Base-by-base conservation (phyloP, 2,329 filamentous ascomycete species). In the Neofusicoccum parvum region DNA sequence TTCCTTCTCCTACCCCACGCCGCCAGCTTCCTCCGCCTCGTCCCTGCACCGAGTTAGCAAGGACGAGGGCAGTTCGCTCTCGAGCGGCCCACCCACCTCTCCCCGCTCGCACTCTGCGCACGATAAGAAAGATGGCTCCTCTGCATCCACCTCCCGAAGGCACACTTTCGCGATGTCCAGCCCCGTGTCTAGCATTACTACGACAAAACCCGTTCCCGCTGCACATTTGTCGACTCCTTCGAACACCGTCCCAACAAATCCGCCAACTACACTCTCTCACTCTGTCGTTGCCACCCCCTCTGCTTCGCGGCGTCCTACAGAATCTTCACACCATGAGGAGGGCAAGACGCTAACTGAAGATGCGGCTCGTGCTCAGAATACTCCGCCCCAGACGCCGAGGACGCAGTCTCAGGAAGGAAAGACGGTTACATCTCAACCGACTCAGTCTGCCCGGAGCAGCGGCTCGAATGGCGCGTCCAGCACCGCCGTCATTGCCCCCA, bases 281-380 rank as follows among this genome's bases (percentile, higher is more conserved):
- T 79, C 81, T 67, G 76, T 78, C 72, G 75, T 79, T 74, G 78
- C 78, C 78, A 79, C 80, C 75, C 80, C 79, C 76, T 76, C 78
- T 70, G 74, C 77, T 70, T 80, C 78, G 69, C 74, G 76, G 75
- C 76, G 78, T 79, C 75, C 78, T 70, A 78, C 79, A 74, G 73
- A 86, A 76, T 89, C 86, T 80, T 85, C 86, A 78, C 87, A 88
- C 76, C 82, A 87, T 83, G 84, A 86, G 80, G 85, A 87, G 82
- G 85, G 90, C 79, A 91, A 87, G 84, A 90, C 90, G 91, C 94
- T 97, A 92, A 97, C 93, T 87, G 86, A 88, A 86, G 87, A 83
- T 80, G 83, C 80, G 79, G 80, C 77, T 78, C 78, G 81, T 74
- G 79, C 78, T 80, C 77, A 88, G 84, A 96, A 92, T 83, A 95